Percentiles rank a stretch among this genome's conserved stretches.
phyloP scores from a whole-genome alignment of 1,139 yeast genomes.

The Magnusiomyces suaveolens region DNA sequence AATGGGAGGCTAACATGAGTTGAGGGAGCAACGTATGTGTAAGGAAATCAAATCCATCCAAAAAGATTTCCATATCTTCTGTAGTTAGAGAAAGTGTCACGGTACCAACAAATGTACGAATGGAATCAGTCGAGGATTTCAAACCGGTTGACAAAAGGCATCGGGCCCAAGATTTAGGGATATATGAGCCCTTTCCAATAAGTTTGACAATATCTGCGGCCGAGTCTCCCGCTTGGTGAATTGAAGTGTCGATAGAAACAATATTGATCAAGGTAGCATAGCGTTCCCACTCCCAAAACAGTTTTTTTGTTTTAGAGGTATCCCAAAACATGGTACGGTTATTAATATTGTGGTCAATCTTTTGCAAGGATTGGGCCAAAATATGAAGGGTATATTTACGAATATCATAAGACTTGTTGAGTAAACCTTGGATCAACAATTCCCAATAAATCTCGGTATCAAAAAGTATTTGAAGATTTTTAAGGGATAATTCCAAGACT shows the following conservation, averaged over 20 bases:
- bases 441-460: slow-evolving; percentile 47
- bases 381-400: slow-evolving; percentile 66
- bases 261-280: slow-evolving; percentile 70
- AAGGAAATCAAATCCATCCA: slow-evolving; percentile 37
- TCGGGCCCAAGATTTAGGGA: slow-evolving; percentile 63
- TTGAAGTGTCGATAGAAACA: slow-evolving; percentile 72
- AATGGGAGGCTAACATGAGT: slow-evolving; percentile 57
- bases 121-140: slow-evolving; percentile 69
- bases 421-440: slow-evolving; percentile 47
- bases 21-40: slow-evolving; percentile 50
- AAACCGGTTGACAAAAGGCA: slow-evolving; percentile 67
- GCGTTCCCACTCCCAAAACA: slow-evolving; percentile 56
- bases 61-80: slow-evolving; percentile 36
- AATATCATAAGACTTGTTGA: slow-evolving; percentile 53
- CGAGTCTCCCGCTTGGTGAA: slow-evolving; percentile 82
- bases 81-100: slow-evolving; percentile 47
- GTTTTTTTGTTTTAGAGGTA: slow-evolving; percentile 15
- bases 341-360: slow-evolving; percentile 35
- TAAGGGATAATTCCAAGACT: slow-evolving; percentile 19
- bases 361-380: slow-evolving; percentile 50
- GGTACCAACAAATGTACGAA: slow-evolving; percentile 53
- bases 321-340: slow-evolving; percentile 44
- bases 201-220: slow-evolving; percentile 50
- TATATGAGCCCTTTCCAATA: slow-evolving; percentile 43
- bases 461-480: slow-evolving; percentile 33